These are phyloP conservation scores for Naganishia sp. DNA, from an alignment of 1,284 basidiomycete species.

Conservation along the genomic window DNA sequence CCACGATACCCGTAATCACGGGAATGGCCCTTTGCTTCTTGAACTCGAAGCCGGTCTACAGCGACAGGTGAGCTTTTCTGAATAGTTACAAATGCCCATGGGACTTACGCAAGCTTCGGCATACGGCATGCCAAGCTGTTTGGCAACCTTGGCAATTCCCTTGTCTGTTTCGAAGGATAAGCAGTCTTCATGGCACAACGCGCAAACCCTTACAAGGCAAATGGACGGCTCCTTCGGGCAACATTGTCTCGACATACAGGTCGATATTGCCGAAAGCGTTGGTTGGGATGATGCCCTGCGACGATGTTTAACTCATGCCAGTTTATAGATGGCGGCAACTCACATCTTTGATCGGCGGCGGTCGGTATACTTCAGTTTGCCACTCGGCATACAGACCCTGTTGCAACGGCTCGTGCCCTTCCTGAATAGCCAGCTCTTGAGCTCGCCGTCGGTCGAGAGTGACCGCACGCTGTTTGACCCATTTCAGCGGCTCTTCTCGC, in stretches of 20 bases:
- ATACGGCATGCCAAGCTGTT: constrained; percentile 79
- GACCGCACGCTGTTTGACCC: constrained; percentile 79
- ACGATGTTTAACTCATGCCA: too few species aligned
- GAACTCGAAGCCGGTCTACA: constrained; percentile 80
- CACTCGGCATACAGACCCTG: constrained; percentile 82
- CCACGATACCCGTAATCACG: constrained; percentile 80
- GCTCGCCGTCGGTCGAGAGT: constrained; percentile 81
- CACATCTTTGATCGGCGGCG: constrained; percentile 79
- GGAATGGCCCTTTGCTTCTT: constrained; percentile 82
- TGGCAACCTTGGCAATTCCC: constrained; percentile 83
- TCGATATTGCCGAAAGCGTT: constrained; percentile 98
- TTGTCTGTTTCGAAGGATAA: constrained; percentile 62
- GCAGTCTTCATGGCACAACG: constrained; percentile 12
- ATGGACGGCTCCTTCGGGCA: constrained; percentile 82
- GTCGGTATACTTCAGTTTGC: constrained; percentile 81
- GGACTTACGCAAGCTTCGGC: constrained; percentile 76
- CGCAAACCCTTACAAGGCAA: constrained; percentile 71
- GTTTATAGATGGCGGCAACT: constrained; percentile 39
- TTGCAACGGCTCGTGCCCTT: constrained; percentile 65
- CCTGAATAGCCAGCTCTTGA: constrained; percentile 68
- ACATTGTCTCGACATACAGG: constrained; percentile 91
- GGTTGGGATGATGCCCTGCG: constrained; percentile 84
- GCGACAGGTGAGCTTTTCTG: background rate
- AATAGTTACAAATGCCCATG: constrained; percentile 51
- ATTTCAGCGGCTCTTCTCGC: constrained; percentile 83